Conservation (phyloP, 2,329 filamentous ascomycete genomes). For the Ceratocystis ficicola region DNA sequence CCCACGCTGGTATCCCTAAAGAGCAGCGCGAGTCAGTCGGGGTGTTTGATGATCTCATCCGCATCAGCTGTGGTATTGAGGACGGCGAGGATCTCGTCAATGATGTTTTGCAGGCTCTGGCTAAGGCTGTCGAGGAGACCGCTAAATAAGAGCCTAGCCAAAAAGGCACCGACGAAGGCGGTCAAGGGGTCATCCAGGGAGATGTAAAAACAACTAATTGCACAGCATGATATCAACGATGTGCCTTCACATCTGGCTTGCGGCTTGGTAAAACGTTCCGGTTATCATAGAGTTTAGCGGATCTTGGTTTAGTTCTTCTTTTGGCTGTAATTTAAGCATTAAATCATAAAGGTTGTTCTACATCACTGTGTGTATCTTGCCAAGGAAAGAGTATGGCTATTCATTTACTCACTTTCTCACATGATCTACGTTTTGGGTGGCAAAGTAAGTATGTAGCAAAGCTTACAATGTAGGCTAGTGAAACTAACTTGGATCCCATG, state of each 20-base stretch:
- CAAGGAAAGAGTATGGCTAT: not conserved
- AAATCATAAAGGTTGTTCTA: not conserved
- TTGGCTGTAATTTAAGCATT: not conserved
- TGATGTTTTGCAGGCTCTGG: constrained; percentile 73
- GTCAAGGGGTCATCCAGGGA: too few species aligned
- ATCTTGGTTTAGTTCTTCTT: constrained; percentile 7
- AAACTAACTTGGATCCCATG: not conserved
- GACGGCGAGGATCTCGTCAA: constrained; percentile 71
- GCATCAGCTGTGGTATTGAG: constrained; percentile 88
- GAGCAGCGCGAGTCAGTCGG: constrained; percentile 85
- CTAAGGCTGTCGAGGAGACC: constrained; percentile 48
- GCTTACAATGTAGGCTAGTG: not conserved
- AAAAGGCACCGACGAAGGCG: too few species aligned
- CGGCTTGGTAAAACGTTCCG: constrained; percentile 20
- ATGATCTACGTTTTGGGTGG: not conserved
- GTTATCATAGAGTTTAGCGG: constrained; percentile 1
- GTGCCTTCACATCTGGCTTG: not conserved
- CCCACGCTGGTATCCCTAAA: constrained; percentile 84
- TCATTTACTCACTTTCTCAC: not conserved
- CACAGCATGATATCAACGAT: too few species aligned
- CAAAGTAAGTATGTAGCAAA: not conserved
- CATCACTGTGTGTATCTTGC: not conserved
- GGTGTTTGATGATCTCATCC: constrained; percentile 86
- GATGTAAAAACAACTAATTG: too few species aligned
- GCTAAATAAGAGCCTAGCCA: constrained; percentile 13